Percentiles rank a stretch among this genome's conserved stretches.
Conservation (phyloP, 441 rosid species). For the Manihot esculenta region DNA sequence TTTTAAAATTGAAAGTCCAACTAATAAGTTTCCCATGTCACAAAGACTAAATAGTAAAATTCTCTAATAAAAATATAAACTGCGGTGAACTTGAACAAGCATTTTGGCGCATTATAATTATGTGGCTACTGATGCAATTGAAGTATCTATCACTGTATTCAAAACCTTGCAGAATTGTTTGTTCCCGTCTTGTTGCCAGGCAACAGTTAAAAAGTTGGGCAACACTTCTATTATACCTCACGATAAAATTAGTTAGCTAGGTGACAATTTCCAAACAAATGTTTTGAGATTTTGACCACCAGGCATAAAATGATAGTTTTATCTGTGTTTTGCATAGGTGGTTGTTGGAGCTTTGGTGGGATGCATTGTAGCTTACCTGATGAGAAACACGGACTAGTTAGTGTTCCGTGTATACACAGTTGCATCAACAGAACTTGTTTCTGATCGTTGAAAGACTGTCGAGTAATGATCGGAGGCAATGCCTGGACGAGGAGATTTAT, state of each 20-base stretch:
- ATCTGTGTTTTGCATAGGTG: conserved; percentile 50
- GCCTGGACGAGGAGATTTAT: no score
- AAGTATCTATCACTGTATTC: neutral
- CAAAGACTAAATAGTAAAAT: no score
- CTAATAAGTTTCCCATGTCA: no score
- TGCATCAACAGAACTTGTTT: neutral
- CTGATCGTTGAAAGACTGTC: neutral
- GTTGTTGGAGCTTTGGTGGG: conserved; percentile 78
- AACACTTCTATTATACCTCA: neutral
- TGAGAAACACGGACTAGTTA: conserved; percentile 55
- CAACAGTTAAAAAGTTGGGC: no score
- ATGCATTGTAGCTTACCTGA: conserved; percentile 64
- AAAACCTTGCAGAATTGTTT: neutral
- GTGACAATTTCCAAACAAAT: neutral
- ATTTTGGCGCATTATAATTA: neutral
- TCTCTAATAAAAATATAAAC: neutral
- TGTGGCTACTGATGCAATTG: neutral
- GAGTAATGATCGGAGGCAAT: neutral
- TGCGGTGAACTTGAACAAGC: neutral
- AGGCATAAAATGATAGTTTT: neutral
- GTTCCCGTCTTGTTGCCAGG: neutral
- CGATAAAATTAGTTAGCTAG: neutral
- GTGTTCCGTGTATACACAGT: neutral
- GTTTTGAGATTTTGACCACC: neutral
- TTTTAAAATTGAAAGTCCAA: no score